phyloP scores from a whole-genome alignment of 2,329 filamentous ascomycete species.

The Chalaropsis thielavioides region DNA sequence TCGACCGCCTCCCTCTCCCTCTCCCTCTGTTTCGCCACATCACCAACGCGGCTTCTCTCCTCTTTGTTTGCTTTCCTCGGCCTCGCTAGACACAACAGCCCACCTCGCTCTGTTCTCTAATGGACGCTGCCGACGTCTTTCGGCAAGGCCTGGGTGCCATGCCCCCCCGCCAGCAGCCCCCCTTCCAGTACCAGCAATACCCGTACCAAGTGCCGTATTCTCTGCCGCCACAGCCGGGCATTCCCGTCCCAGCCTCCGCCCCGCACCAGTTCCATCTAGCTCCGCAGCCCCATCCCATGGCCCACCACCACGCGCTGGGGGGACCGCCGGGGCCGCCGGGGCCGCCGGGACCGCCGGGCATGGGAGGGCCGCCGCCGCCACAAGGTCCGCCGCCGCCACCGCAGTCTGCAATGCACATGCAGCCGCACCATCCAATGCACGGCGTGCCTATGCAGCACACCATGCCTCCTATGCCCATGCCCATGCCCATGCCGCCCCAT shows the following conservation, averaged over 20 bases:
- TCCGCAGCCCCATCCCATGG: conserved; percentile 22
- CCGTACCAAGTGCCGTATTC: conserved; percentile 15
- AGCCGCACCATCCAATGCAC: conserved; percentile 21
- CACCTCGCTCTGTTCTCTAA: conserved; percentile 22
- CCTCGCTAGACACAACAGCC: neutral
- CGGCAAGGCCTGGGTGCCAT: conserved; percentile 39
- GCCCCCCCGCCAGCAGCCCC: conserved; percentile 17
- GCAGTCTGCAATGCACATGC: conserved; percentile 15
- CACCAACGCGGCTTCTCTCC: neutral
- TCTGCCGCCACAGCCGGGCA: conserved; percentile 14
- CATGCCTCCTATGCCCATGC: conserved; percentile 14
- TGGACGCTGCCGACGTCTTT: conserved; percentile 47
- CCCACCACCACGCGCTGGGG: conserved; percentile 17
- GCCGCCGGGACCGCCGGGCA: neutral
- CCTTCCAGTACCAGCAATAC: conserved; percentile 15
- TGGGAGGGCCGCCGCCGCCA: neutral
- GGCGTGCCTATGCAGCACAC: conserved; percentile 11
- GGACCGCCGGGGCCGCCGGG: neutral
- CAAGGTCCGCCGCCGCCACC: conserved; percentile 17
- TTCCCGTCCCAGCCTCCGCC: conserved; percentile 10
- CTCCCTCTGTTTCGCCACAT: neutral
- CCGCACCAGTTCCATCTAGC: conserved; percentile 13
- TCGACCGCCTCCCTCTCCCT: neutral
- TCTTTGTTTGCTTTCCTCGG: neutral
- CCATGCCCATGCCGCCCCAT: conserved; percentile 12